Evolutionary conservation across 495 filamentous ascomycete species (phyloP).

Genomic region (Hypoxylon trugodes): DNA sequence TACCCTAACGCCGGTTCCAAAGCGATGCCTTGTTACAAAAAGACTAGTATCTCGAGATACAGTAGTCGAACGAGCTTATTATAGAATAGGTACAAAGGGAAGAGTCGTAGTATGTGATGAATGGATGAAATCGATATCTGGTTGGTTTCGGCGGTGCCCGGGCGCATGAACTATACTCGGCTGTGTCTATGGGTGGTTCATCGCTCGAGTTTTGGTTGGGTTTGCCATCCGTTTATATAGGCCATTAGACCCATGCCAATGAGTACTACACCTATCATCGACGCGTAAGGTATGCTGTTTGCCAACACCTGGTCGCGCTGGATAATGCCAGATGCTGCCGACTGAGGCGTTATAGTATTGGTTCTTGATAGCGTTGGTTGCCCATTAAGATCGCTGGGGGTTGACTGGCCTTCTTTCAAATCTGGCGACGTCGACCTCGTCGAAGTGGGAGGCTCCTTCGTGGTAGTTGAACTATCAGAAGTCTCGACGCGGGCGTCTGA

Average conservation of each 20-base stretch:
- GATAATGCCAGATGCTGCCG: conserved; percentile 33
- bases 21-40: conserved; percentile 43
- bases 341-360: conserved; percentile 53
- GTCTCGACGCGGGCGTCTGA: conserved; percentile 35
- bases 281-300: conserved; percentile 81
- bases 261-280: conserved; percentile 87
- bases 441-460: conserved; percentile 15
- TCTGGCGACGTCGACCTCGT: conserved; percentile 30
- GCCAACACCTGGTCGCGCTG: conserved; percentile 56
- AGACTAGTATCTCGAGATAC: conserved; percentile 38
- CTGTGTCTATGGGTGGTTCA: conserved; percentile 20
- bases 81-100: conserved; percentile 51
- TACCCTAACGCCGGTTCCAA: conserved; percentile 33
- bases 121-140: conserved; percentile 35
- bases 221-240: conserved; percentile 88
- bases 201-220: conserved; percentile 48
- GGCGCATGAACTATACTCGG: neutral
- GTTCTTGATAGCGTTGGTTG: conserved; percentile 48
- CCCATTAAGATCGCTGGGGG: conserved; percentile 21
- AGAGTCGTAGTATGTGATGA: conserved; percentile 31
- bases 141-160: conserved; percentile 31
- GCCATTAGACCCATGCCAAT: conserved; percentile 93
- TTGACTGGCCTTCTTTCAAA: conserved; percentile 33
- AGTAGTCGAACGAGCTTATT: conserved; percentile 40
- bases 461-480: conserved; percentile 27